Evolutionary conservation across 2,329 filamentous ascomycete species (phyloP).

Genomic region (Verticillium albo-atrum): DNA sequence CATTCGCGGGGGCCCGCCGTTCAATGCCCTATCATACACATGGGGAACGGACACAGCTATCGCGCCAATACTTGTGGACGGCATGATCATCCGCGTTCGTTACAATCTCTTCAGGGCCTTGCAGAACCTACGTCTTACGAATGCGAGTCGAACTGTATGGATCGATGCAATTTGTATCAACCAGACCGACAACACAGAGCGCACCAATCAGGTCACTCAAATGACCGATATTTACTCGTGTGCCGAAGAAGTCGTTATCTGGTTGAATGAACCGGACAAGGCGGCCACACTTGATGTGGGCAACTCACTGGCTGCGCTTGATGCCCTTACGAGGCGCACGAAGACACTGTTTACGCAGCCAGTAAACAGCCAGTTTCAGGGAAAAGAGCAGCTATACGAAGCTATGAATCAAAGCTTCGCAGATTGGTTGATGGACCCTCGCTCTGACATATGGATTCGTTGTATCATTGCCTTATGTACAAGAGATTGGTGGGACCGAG

Average conservation of each 20-base stretch:
- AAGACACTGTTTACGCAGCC: too few species aligned
- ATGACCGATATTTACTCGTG: constrained; percentile 31
- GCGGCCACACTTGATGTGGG: too few species aligned
- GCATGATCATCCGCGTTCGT: not conserved
- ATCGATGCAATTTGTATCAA: constrained; percentile 34
- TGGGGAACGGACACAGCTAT: not conserved
- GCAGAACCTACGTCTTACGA: not conserved
- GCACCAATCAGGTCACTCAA: constrained; percentile 28
- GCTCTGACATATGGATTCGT: too few species aligned
- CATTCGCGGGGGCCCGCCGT: not conserved
- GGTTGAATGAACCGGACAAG: constrained; percentile 25
- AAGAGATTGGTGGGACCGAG: not conserved
- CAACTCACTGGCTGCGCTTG: too few species aligned
- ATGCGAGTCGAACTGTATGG: constrained; percentile 19
- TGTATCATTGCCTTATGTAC: too few species aligned
- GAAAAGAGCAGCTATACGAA: too few species aligned
- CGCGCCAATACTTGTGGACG: not conserved
- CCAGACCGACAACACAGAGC: constrained; percentile 26
- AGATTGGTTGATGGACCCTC: too few species aligned
- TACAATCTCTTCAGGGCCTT: not conserved
- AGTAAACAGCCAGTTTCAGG: too few species aligned
- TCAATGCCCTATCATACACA: not conserved
- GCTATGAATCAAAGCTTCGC: too few species aligned
- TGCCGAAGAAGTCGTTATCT: constrained; percentile 25
- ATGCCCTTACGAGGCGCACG: too few species aligned